These are phyloP conservation scores for Tuber borchii DNA, from an alignment of 495 filamentous ascomycete genomes.

Conservation along the genomic window DNA sequence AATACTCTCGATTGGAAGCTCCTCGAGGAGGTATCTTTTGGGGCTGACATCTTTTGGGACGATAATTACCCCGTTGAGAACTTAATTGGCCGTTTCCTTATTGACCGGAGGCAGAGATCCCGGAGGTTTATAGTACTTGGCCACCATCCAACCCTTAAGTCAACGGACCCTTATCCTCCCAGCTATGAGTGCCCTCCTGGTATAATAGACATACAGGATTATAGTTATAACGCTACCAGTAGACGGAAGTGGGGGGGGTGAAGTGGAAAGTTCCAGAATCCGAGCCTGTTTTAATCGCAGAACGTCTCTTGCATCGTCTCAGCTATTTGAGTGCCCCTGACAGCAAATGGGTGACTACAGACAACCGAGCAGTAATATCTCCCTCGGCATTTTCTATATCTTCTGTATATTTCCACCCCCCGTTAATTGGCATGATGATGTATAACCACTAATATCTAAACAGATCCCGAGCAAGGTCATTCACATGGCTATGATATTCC, in stretches of 20 bases:
- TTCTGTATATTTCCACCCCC: slow-evolving; percentile 50
- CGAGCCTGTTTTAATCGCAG: slow-evolving; percentile 72
- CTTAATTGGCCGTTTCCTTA: slow-evolving; percentile 60
- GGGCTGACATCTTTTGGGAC: slow-evolving; percentile 50
- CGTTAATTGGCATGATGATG: not conserved
- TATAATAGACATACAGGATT: slow-evolving; percentile 60
- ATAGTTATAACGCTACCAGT: slow-evolving; percentile 44
- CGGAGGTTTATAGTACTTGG: slow-evolving; percentile 49
- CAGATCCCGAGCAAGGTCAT: slow-evolving; percentile 61
- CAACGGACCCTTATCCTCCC: slow-evolving; percentile 54
- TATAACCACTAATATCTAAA: slow-evolving; percentile 32
- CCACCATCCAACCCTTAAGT: slow-evolving; percentile 45
- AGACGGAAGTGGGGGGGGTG: slow-evolving; percentile 30
- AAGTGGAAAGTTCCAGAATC: slow-evolving; percentile 38
- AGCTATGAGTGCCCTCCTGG: slow-evolving; percentile 48
- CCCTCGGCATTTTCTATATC: slow-evolving; percentile 66
- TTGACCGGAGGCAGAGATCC: slow-evolving; percentile 69
- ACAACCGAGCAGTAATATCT: slow-evolving; percentile 48
- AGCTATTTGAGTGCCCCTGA: slow-evolving; percentile 67
- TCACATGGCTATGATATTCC: slow-evolving; percentile 64
- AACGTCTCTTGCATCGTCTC: slow-evolving; percentile 64
- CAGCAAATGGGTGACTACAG: slow-evolving; percentile 49
- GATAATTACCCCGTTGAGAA: slow-evolving; percentile 51
- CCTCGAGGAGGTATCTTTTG: slow-evolving; percentile 48
- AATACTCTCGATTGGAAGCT: slow-evolving; percentile 61